These are phyloP conservation scores for Aspergillus vadensis DNA, from an alignment of 2,329 filamentous ascomycete species.

Conservation along the genomic window DNA sequence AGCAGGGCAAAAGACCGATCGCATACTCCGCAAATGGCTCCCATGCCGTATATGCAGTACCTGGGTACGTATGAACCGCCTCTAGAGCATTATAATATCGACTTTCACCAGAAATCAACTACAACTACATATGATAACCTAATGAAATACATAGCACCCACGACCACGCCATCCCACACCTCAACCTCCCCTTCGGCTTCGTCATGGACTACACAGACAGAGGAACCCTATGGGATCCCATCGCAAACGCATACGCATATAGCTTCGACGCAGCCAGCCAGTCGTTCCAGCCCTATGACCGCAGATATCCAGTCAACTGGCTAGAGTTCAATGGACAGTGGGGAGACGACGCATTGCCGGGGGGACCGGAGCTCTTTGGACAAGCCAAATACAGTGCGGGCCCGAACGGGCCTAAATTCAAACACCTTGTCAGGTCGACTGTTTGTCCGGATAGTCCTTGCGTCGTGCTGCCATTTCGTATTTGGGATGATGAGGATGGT, in stretches of 20 bases:
- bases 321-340: constrained; percentile 61
- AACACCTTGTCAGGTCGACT: constrained; percentile 57
- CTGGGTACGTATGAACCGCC: constrained; percentile 38
- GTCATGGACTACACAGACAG: constrained; percentile 58
- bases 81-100: not conserved
- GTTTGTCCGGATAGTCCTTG: constrained; percentile 59
- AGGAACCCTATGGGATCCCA: constrained; percentile 63
- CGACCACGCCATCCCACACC: constrained; percentile 63
- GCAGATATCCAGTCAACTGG: constrained; percentile 53
- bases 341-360: constrained; percentile 63
- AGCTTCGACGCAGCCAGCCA: constrained; percentile 48
- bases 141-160: constrained; percentile 48
- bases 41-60: constrained; percentile 65
- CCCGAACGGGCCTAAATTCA: constrained; percentile 63
- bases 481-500: constrained; percentile 18
- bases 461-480: constrained; percentile 44
- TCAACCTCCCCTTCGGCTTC: constrained; percentile 58
- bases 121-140: not conserved
- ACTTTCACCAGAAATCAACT: not conserved
- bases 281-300: constrained; percentile 52
- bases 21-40: constrained; percentile 62
- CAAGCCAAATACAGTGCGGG: constrained; percentile 60
- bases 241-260: constrained; percentile 58
- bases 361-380: constrained; percentile 53
- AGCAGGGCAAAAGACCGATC: constrained; percentile 57